phyloP scores from a whole-genome alignment of 1,284 basidiomycete genomes.

The Ganoderma boninense region DNA sequence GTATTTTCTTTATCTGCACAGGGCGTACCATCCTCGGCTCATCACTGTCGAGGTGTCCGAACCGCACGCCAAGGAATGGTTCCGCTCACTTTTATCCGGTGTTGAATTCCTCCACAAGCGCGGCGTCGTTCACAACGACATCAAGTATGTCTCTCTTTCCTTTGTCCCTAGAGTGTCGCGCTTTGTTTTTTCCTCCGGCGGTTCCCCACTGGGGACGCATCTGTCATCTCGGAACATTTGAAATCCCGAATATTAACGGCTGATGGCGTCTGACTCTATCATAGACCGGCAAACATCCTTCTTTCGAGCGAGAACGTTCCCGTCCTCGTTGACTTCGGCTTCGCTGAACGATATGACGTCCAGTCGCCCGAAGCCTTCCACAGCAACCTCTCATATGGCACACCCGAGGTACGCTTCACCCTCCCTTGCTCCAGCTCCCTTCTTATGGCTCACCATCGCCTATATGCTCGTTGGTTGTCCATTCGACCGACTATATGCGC shows the following conservation, averaged over 20 bases:
- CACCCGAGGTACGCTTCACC: conserved; percentile 73
- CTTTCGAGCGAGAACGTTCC: conserved; percentile 78
- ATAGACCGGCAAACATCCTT: conserved; percentile 88
- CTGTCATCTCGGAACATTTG: conserved; percentile 4
- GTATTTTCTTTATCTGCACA: conserved; percentile 42
- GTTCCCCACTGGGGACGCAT: neutral
- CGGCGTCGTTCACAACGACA: conserved; percentile 94
- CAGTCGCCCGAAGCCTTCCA: conserved; percentile 74
- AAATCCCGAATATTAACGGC: conserved; percentile 4
- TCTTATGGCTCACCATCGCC: conserved; percentile 1
- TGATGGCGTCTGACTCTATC: neutral
- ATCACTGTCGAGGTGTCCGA: conserved; percentile 88
- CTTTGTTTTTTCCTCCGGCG: neutral
- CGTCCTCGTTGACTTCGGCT: conserved; percentile 92
- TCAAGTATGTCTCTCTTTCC: conserved; percentile 70
- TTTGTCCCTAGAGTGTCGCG: neutral
- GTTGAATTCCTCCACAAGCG: conserved; percentile 88
- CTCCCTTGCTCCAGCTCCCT: neutral
- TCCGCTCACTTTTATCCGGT: conserved; percentile 85
- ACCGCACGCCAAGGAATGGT: conserved; percentile 81
- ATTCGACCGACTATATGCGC: conserved; percentile 16
- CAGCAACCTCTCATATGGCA: conserved; percentile 87
- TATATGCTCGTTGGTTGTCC: neutral
- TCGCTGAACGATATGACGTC: conserved; percentile 83
- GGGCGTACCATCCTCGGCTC: conserved; percentile 79